Evolutionary conservation across 495 filamentous ascomycete genomes (phyloP).

Genomic region (Neurospora tetrasperma): DNA sequence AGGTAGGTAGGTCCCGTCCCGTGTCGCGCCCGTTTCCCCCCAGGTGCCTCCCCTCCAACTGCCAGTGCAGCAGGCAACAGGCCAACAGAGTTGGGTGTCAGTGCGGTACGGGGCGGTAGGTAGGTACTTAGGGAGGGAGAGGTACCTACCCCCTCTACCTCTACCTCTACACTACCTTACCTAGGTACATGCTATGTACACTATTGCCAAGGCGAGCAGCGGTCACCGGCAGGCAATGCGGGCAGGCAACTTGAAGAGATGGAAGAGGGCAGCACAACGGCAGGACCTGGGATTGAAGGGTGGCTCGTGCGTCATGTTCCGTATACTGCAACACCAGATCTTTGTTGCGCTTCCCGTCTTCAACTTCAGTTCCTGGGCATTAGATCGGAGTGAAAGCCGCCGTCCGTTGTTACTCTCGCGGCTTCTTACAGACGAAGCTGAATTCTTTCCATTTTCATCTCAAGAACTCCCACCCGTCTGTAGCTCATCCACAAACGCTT

Average conservation of each 20-base stretch:
- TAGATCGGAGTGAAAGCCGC: not conserved
- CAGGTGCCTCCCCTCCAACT: not conserved
- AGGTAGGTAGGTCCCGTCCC: not conserved
- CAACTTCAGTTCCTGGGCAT: not conserved
- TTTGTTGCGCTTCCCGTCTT: not conserved
- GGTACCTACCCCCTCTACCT: too few relatives aligned
- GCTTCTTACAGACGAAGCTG: not conserved
- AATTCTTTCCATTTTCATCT: too few relatives aligned
- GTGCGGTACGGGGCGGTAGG: not conserved
- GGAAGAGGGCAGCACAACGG: not conserved
- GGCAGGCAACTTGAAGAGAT: not conserved
- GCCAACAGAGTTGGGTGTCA: not conserved
- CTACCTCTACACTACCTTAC: too few relatives aligned
- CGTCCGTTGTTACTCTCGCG: not conserved
- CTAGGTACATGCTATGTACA: too few relatives aligned
- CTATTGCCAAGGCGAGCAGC: not conserved
- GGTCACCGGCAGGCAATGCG: not conserved
- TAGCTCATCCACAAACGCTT: not conserved
- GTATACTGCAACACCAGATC: not conserved
- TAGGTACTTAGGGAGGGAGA: too few relatives aligned
- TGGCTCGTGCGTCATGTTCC: not conserved
- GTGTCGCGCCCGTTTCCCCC: not conserved
- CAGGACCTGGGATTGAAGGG: not conserved
- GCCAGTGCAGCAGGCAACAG: not conserved
- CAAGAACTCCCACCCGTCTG: not conserved